Percentiles rank a stretch among this genome's conserved stretches.
Conservation (phyloP, 2,329 filamentous ascomycete species). For the Cladophialophora carrionii region DNA sequence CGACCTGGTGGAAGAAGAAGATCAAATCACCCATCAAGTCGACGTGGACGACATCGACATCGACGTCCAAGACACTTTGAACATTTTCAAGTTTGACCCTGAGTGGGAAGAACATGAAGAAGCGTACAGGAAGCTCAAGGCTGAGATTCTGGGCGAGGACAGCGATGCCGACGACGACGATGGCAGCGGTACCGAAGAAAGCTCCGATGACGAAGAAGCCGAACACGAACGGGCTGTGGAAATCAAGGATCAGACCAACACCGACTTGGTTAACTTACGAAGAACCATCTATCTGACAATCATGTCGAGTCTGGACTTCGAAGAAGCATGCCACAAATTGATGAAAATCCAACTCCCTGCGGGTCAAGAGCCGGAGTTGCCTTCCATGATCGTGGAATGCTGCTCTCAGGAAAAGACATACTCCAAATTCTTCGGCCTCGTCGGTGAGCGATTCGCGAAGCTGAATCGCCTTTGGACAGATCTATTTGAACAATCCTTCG, state of each 20-base stretch:
- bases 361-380: conserved; percentile 85
- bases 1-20: conserved; percentile 94
- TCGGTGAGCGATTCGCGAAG: conserved; percentile 93
- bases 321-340: conserved; percentile 96
- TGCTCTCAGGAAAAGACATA: conserved; percentile 96
- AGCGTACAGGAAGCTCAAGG: conserved; percentile 85
- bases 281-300: conserved; percentile 96
- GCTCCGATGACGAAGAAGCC: conserved; percentile 70
- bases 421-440: conserved; percentile 93
- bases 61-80: conserved; percentile 82
- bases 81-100: conserved; percentile 92
- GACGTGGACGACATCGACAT: conserved; percentile 82
- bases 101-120: conserved; percentile 91
- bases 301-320: conserved; percentile 93
- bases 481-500: conserved; percentile 86
- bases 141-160: conserved; percentile 91
- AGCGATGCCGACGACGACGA: conserved; percentile 75
- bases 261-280: conserved; percentile 88
- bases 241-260: conserved; percentile 97
- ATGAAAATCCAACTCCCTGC: conserved; percentile 89
- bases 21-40: conserved; percentile 90
- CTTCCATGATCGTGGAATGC: conserved; percentile 96
- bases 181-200: conserved; percentile 57
- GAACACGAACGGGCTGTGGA: conserved; percentile 82
- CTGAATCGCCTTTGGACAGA: conserved; percentile 94